phyloP scores from a whole-genome alignment of 495 filamentous ascomycete genomes.

The Neurospora tetraspora region DNA sequence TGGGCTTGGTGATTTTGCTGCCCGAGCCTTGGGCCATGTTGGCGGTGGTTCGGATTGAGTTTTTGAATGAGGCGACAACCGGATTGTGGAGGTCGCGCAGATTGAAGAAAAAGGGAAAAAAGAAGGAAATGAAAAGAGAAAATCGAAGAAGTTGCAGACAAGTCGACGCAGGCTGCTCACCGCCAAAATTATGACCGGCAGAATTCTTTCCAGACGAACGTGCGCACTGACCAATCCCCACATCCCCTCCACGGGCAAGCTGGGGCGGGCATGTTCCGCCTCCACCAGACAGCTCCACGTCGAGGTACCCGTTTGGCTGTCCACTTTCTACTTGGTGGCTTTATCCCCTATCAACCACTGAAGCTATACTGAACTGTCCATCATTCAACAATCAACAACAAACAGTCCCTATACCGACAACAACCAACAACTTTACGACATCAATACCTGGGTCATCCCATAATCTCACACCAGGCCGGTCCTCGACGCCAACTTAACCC shows the following conservation, averaged over 20 bases:
- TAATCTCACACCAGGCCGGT: background rate
- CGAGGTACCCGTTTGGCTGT: background rate
- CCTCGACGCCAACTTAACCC: background rate
- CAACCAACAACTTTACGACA: background rate
- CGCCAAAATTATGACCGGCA: background rate
- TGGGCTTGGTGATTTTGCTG: slow-evolving; percentile 24
- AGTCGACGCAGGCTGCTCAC: background rate
- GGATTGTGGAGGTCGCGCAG: background rate
- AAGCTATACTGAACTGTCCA: background rate
- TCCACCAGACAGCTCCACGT: background rate
- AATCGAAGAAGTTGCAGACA: background rate
- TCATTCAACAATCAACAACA: background rate
- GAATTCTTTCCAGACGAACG: background rate
- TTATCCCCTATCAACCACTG: background rate
- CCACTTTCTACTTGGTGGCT: background rate
- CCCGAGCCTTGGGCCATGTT: slow-evolving; percentile 38
- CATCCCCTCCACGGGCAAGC: background rate
- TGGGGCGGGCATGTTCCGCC: background rate
- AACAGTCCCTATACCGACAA: background rate
- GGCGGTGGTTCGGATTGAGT: background rate
- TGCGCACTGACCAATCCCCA: background rate
- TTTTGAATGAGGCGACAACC: background rate
- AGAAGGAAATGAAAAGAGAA: background rate
- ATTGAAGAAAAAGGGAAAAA: background rate
- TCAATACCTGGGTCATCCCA: background rate